Evolutionary conservation across 768 basidiomycete species (phyloP).

Genomic region (Nidula microcarpa): DNA sequence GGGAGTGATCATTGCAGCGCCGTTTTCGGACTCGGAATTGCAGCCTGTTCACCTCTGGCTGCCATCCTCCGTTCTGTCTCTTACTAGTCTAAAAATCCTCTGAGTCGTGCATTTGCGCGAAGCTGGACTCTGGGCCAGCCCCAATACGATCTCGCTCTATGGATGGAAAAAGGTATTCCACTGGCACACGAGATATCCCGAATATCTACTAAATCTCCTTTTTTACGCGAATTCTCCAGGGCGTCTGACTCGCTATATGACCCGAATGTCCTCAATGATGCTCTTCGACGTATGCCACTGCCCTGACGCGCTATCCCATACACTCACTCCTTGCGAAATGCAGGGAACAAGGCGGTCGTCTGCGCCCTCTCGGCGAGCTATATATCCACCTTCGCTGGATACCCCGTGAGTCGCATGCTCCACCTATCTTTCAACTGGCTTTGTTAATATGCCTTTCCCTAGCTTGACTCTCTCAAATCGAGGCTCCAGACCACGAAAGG

Average conservation of each 20-base stretch:
- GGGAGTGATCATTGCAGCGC: too few relatives aligned
- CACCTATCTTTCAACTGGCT: not conserved
- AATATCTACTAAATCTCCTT: conserved; percentile 9
- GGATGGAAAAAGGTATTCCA: conserved; percentile 67
- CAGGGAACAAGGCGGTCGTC: conserved; percentile 84
- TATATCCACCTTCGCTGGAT: conserved; percentile 89
- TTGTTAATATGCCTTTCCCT: not conserved
- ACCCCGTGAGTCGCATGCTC: conserved; percentile 57
- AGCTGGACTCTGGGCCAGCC: conserved; percentile 69
- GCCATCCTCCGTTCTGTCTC: conserved; percentile 1
- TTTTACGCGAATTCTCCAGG: conserved; percentile 23
- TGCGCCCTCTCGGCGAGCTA: conserved; percentile 91
- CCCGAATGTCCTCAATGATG: conserved; percentile 56
- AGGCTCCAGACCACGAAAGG: conserved; percentile 83
- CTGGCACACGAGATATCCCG: conserved; percentile 1
- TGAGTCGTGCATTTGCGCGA: conserved; percentile 63
- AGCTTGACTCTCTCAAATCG: conserved; percentile 95
- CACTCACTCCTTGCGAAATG: conserved; percentile 7
- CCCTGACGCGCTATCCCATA: conserved; percentile 6
- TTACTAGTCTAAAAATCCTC: conserved; percentile 1
- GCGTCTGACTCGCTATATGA: conserved; percentile 63
- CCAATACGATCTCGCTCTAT: conserved; percentile 61
- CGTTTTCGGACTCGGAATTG: not conserved
- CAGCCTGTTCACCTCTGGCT: not conserved
- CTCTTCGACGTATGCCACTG: conserved; percentile 55